Conservation (phyloP, 208 protist genomes). For the Acanthamoeba divionensis region DNA sequence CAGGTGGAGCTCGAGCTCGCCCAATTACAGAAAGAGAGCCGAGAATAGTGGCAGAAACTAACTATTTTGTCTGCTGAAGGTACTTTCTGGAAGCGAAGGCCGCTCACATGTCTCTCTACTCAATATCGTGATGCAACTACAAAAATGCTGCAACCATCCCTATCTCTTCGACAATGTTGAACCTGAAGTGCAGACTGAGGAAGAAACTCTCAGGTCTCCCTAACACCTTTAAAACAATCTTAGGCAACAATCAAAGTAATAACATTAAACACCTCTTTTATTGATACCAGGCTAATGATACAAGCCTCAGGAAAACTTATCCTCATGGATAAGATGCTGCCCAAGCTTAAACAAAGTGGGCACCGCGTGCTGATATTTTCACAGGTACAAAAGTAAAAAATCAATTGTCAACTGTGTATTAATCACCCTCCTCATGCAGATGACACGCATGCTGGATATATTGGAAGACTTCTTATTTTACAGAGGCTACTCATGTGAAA, state of each 20-base stretch:
- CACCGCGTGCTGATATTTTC: slow-evolving; percentile 94
- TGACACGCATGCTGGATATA: slow-evolving; percentile 90
- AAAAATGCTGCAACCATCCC: slow-evolving; percentile 91
- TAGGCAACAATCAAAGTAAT: too few species aligned
- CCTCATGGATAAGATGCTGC: too few species aligned
- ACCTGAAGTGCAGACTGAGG: neutral
- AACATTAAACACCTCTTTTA: too few species aligned
- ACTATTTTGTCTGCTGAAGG: neutral
- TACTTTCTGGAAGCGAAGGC: too few species aligned
- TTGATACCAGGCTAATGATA: neutral
- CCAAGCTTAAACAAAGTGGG: slow-evolving; percentile 85
- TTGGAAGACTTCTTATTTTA: slow-evolving; percentile 87
- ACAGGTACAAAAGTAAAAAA: slow-evolving; percentile 57
- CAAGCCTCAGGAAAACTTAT: slow-evolving; percentile 85
- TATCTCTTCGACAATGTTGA: slow-evolving; percentile 76
- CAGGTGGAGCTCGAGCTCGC: too few species aligned
- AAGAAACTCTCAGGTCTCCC: neutral
- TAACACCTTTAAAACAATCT: too few species aligned
- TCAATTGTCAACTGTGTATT: neutral
- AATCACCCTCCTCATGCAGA: slow-evolving; percentile 68
- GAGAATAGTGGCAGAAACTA: neutral
- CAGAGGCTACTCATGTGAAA: slow-evolving; percentile 80
- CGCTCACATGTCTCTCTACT: slow-evolving; percentile 9
- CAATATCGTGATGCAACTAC: slow-evolving; percentile 89
- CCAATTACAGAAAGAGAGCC: too few species aligned